Percentiles rank a stretch among this genome's conserved stretches.
Conservation (phyloP, 1,284 basidiomycete species). For the Pterulicium gracile region DNA sequence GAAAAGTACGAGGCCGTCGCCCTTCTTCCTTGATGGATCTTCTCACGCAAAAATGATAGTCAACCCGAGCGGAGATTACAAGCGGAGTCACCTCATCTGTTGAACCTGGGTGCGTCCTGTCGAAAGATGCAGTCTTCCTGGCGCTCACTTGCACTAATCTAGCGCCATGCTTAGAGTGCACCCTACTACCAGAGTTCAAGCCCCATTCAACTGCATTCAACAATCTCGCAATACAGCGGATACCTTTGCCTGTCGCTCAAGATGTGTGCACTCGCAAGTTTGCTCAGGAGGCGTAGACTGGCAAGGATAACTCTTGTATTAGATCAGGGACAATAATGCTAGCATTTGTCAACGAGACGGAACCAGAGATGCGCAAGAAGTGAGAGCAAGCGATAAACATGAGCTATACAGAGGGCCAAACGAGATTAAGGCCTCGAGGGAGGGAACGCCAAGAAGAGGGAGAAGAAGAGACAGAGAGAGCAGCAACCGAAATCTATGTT, state of each 20-base stretch:
- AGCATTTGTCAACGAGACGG: neutral
- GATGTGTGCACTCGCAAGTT: neutral
- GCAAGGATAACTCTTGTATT: neutral
- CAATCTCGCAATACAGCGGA: slow-evolving; percentile 48
- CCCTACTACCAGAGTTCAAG: slow-evolving; percentile 34
- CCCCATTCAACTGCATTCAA: slow-evolving; percentile 58
- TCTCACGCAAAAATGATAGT: slow-evolving; percentile 2
- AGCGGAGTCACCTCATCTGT: slow-evolving; percentile 18
- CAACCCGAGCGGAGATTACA: slow-evolving; percentile 12
- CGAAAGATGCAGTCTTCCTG: slow-evolving; percentile 1
- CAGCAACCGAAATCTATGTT: slow-evolving; percentile 3
- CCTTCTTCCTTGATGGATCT: slow-evolving; percentile 5
- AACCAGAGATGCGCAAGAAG: neutral
- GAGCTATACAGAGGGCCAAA: neutral
- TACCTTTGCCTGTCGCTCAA: slow-evolving; percentile 12
- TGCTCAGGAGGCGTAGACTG: neutral
- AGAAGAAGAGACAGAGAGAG: slow-evolving; percentile 1
- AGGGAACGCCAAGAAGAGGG: neutral
- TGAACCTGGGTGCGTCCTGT: slow-evolving; percentile 14
- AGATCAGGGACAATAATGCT: neutral
- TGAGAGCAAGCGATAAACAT: neutral
- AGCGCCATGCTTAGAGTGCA: slow-evolving; percentile 37
- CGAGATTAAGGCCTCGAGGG: neutral
- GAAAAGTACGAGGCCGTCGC: slow-evolving; percentile 33
- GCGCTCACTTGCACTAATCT: slow-evolving; percentile 4